phyloP scores from a whole-genome alignment of 306 rosid genomes.

The Erythrophleum fordii region DNA sequence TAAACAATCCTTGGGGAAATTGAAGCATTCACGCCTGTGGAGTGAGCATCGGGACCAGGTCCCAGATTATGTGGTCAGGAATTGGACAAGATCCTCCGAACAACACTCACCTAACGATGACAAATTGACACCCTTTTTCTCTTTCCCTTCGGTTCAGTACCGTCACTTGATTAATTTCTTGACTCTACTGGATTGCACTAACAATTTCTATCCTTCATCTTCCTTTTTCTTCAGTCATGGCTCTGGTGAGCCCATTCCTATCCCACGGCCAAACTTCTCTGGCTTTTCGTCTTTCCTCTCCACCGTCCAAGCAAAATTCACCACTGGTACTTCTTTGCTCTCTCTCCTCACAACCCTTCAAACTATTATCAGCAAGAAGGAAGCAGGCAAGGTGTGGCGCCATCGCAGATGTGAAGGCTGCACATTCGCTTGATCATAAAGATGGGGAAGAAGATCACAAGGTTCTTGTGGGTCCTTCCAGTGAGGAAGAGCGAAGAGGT shows the following conservation, averaged over 20 bases:
- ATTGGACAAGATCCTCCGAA: constrained; percentile 15
- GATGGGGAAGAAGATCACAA: constrained; percentile 40
- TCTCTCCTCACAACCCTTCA: constrained; percentile 19
- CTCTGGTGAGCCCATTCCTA: constrained; percentile 46
- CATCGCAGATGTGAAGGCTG: constrained; percentile 50
- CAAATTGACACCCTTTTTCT: background rate
- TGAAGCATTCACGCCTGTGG: background rate
- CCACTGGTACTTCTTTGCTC: constrained; percentile 4
- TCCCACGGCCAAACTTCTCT: constrained; percentile 31
- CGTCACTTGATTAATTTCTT: background rate
- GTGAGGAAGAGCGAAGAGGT: constrained; percentile 55
- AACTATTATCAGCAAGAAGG: constrained; percentile 30
- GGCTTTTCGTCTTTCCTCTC: constrained; percentile 25
- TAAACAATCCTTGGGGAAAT: background rate
- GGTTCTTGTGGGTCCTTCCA: constrained; percentile 57
- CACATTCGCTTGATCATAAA: constrained; percentile 42
- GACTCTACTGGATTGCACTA: background rate
- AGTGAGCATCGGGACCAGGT: background rate
- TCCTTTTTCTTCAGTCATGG: constrained; percentile 45
- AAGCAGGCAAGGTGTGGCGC: constrained; percentile 42
- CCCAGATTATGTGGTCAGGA: constrained; percentile 42
- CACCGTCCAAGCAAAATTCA: constrained; percentile 29
- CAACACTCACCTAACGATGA: constrained; percentile 11
- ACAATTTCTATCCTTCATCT: background rate
- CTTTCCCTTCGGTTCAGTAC: background rate